Evolutionary conservation across 1,284 basidiomycete genomes (phyloP).

Genomic region (Tylopilus orsonianus): DNA sequence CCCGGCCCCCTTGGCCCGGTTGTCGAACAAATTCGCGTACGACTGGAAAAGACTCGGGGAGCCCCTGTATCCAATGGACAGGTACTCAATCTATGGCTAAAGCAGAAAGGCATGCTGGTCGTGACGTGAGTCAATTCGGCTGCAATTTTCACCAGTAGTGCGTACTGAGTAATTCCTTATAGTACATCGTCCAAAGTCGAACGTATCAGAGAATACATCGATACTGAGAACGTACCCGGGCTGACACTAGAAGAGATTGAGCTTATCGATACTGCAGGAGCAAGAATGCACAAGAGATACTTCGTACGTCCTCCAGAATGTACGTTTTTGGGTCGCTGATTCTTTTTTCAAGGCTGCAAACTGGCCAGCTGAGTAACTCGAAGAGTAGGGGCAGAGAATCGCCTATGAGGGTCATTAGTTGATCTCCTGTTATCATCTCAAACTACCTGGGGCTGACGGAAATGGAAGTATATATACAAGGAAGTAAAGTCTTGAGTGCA

Average conservation of each 20-base stretch:
- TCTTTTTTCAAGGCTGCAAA: constrained; percentile 11
- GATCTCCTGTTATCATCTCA: neutral
- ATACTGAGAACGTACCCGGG: constrained; percentile 52
- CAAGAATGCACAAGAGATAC: constrained; percentile 53
- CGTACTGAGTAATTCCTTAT: constrained; percentile 5
- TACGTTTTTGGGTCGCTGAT: constrained; percentile 4
- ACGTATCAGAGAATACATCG: constrained; percentile 68
- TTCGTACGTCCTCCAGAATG: constrained; percentile 20
- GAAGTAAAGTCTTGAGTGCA: neutral
- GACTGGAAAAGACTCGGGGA: constrained; percentile 45
- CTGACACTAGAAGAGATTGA: constrained; percentile 61
- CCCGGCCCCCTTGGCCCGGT: constrained; percentile 55
- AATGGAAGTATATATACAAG: neutral
- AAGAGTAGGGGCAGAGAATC: neutral
- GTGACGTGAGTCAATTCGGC: constrained; percentile 59
- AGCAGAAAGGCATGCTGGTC: constrained; percentile 56
- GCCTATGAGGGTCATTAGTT: neutral
- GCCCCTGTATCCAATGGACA: constrained; percentile 51
- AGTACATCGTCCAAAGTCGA: constrained; percentile 72
- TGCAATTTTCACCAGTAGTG: neutral
- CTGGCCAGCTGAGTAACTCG: constrained; percentile 20
- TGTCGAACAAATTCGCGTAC: constrained; percentile 49
- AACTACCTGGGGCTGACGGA: neutral
- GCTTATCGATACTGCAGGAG: constrained; percentile 61
- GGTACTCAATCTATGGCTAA: constrained; percentile 61